Base-by-base conservation (phyloP, 768 basidiomycete species). In the Sporobolomyces phaffii region DNA sequence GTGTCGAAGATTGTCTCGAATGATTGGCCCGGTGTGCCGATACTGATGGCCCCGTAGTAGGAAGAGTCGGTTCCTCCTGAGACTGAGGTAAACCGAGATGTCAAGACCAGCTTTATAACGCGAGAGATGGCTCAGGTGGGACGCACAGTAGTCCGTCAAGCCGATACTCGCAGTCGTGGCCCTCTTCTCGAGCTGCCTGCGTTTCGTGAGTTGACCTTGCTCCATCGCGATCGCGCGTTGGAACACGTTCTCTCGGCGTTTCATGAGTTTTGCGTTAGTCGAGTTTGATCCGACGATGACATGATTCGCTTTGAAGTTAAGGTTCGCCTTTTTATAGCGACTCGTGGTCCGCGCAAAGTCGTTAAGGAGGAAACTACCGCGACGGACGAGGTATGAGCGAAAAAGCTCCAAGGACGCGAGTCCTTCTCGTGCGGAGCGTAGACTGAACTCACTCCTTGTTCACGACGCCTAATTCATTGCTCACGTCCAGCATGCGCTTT, bases 91-190 rank as follows among this genome's bases (percentile, higher is more conserved):
- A 34, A 28, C 5, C 18, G 20, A 33, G 31, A 22, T 13, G 26
- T 18, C 17, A 17, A 20, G 33, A 5, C 8, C 15, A 18, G 18
- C 28, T 7, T 44, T 7, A 22, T 2, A 5, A 33, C 2, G 40
- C 2, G 10, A 28, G n/a, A n/a, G n/a, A n/a, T n/a, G n/a, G n/a
- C n/a, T n/a, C 10, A 17, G 5, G 31, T 36, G 31, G 17, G 24
- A 58, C 68, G 20, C 44, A 69, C 68, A 72, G 63, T 72, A 72
- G 60, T 65, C 66, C 33, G 62, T 65, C 38, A 72, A 36, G 1
- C 18, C 52, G 18, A 72, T 45, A 2, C 22, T 36, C 2, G 62
- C 66, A 9, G 54, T 60, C 28, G 60, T 18, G n/a, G 63, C 66
- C 17, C 66, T 26, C 63, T 72, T 68, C 33, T 47, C 40, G 18